phyloP scores from a whole-genome alignment of 1,139 yeast genomes.

The Diutina pseudorugosa region DNA sequence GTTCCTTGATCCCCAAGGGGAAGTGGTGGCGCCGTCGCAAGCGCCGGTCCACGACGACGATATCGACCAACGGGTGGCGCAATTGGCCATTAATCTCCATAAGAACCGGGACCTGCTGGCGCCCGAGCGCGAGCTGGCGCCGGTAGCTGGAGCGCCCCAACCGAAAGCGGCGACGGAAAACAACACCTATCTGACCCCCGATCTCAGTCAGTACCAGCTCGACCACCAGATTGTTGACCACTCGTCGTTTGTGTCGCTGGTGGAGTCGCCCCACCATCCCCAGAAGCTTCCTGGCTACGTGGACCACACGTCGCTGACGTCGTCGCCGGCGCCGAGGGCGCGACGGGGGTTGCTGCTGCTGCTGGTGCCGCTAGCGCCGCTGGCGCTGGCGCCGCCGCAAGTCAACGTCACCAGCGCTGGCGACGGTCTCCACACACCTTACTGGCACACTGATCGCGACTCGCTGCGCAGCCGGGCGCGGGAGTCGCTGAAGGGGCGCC shows the following conservation, averaged over 20 bases:
- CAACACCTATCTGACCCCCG: conserved; percentile 31
- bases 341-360: neutral
- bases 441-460: neutral
- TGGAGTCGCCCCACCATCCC: conserved; percentile 22
- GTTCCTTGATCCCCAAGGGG: conserved; percentile 40
- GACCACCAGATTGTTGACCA: conserved; percentile 29
- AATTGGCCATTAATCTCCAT: neutral
- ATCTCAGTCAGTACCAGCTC: conserved; percentile 35
- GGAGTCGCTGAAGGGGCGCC: neutral
- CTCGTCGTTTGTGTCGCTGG: conserved; percentile 21
- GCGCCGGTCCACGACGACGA: neutral
- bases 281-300: neutral
- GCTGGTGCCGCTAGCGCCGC: neutral
- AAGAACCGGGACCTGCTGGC: neutral
- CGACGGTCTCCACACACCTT: neutral
- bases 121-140: neutral
- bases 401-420: neutral
- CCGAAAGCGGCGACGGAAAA: conserved; percentile 7
- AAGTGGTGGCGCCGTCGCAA: conserved; percentile 14
- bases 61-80: neutral
- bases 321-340: neutral
- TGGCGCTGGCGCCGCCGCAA: neutral
- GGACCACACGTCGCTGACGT: neutral
- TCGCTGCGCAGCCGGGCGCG: neutral
- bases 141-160: neutral